These are phyloP conservation scores for Penicillium verhagenii DNA, from an alignment of 495 filamentous ascomycete genomes.

Conservation along the genomic window DNA sequence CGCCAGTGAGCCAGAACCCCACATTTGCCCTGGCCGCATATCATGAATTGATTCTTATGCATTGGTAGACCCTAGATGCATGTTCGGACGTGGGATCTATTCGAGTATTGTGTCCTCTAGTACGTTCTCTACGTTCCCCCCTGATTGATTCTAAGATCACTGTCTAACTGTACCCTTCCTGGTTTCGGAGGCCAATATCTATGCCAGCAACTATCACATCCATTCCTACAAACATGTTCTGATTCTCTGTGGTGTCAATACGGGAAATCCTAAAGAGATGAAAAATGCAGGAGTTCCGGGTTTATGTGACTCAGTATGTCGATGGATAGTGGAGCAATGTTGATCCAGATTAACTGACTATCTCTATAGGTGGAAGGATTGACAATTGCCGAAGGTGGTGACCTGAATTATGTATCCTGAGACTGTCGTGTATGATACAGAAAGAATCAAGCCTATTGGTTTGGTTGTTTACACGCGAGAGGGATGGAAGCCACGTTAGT, in stretches of 20 bases:
- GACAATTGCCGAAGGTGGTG: neutral
- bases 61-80: neutral
- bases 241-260: neutral
- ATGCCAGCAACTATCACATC: neutral
- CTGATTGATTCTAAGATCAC: neutral
- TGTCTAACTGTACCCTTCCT: neutral
- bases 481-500: neutral
- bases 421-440: neutral
- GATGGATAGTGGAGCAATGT: neutral
- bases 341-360: neutral
- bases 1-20: neutral
- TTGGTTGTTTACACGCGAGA: neutral
- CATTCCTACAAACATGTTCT: neutral
- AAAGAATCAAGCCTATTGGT: neutral
- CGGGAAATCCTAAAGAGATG: neutral
- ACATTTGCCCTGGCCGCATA: neutral
- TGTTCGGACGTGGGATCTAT: neutral
- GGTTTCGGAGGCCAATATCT: neutral
- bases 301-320: neutral
- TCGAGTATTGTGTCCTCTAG: neutral
- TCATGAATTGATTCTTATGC: neutral
- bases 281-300: neutral
- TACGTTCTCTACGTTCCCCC: neutral
- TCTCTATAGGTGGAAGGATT: neutral
- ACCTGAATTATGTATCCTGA: neutral